Percentiles rank a stretch among this genome's conserved stretches.
Evolutionary conservation across 225 moss, liverwort and hornwort species (phyloP).

Genomic region (Straminergon stramineum): DNA sequence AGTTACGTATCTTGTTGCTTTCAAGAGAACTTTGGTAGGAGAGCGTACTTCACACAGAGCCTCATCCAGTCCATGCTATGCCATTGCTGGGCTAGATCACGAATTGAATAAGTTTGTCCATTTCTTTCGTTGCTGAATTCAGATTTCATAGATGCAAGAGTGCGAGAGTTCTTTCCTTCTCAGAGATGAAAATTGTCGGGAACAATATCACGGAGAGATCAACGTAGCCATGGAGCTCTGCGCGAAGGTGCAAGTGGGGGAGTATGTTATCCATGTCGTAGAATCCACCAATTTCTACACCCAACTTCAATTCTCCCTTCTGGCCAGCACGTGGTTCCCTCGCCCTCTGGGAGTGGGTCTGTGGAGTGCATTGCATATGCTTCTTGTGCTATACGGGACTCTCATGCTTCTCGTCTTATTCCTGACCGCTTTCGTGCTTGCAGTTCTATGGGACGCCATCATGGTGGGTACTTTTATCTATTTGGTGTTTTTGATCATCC

Average conservation of each 20-base stretch:
- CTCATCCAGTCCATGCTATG: background rate
- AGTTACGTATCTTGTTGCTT: too few species aligned
- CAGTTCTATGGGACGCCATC: background rate
- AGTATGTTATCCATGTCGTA: background rate
- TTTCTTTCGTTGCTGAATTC: background rate
- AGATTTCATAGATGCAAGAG: too few species aligned
- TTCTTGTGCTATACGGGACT: background rate
- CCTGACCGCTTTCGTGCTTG: background rate
- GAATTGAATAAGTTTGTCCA: background rate
- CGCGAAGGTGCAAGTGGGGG: background rate
- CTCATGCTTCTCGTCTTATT: background rate
- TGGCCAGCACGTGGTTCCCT: background rate
- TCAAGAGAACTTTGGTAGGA: too few species aligned
- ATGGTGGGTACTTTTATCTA: fast-evolving
- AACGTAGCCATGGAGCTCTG: background rate
- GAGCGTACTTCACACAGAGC: background rate
- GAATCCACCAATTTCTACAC: background rate
- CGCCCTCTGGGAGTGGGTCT: background rate
- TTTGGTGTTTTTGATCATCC: background rate
- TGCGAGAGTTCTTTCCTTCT: background rate
- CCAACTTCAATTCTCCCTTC: background rate
- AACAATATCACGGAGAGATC: background rate
- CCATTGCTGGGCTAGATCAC: background rate
- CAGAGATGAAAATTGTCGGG: background rate
- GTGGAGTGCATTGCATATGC: background rate